Evolutionary conservation across 768 basidiomycete species (phyloP).

Genomic region (Gloeophyllum trabeum): DNA sequence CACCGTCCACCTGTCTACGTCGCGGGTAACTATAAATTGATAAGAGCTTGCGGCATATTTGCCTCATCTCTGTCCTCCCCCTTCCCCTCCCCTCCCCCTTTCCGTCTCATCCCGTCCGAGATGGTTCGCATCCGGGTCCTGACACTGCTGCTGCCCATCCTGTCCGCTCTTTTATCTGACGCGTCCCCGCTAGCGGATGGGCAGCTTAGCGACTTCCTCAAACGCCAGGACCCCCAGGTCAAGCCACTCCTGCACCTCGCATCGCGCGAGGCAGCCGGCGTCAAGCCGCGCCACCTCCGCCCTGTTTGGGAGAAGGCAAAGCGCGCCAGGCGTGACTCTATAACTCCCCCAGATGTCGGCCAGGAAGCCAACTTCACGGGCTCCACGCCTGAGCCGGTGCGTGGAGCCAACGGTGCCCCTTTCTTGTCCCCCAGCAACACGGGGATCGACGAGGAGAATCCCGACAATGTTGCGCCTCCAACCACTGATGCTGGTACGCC

Average conservation of each 20-base stretch:
- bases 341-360: constrained; percentile 12
- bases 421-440: constrained; percentile 12
- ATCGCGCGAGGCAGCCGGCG: constrained; percentile 7
- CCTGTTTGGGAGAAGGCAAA: constrained; percentile 2
- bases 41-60: too few relatives aligned
- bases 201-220: neutral
- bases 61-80: too few relatives aligned
- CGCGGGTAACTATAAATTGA: too few relatives aligned
- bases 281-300: constrained; percentile 12
- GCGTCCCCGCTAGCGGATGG: neutral
- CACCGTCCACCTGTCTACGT: too few relatives aligned
- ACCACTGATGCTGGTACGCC: constrained; percentile 12
- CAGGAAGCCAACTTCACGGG: constrained; percentile 12
- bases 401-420: constrained; percentile 10
- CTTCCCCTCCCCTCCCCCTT: too few relatives aligned
- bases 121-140: too few relatives aligned
- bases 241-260: constrained; percentile 8
- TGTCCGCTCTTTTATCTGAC: neutral
- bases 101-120: too few relatives aligned
- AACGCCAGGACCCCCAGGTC: neutral
- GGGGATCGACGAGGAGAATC: constrained; percentile 13
- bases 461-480: constrained; percentile 14
- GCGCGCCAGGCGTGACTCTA: constrained; percentile 9
- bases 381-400: constrained; percentile 11
- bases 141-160: neutral